Evolutionary conservation across 768 basidiomycete species (phyloP), one percentile per base, ranked within the genome.

Genomic region (Boletus tomentosulus): DNA sequence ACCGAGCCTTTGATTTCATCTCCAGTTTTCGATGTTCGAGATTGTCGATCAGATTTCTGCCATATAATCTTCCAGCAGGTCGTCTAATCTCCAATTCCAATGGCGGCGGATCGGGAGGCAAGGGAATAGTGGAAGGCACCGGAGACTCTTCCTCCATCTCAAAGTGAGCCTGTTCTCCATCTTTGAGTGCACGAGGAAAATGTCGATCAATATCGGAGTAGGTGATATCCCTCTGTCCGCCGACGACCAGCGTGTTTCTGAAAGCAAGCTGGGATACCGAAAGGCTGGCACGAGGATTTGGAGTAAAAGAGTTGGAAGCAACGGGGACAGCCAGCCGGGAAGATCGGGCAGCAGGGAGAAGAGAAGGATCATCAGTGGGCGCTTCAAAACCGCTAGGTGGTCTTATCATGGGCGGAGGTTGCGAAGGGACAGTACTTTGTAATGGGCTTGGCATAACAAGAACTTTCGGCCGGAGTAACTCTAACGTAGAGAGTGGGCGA

Each of bases 381-480:
- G 77, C 67, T 65, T 82, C 76, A 67, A 91, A 88, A 9, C 85
- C 86, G 46, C 81, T 81, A 45, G 76, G 73, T 31, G 75, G 61
- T 38, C 66, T 71, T 3, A 63, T 64, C 39, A 62, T 58, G 15
- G 75, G 55, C 42, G 73, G 66, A 16, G 75, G 58, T 22, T 71
- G 57, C 27, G 68, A 57, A 35, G 69, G 61, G 16, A 73, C 63
- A 16, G 70, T 62, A 48, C 76, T 72, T 61, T 94, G 89, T 35
- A 96, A 73, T 2, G 92, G 90, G 56, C 87, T 88, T 10, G 94
- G 94, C 94, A 97, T 96, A 57, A 97, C 84, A 43, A 97, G 84
- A n/a, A 93, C 79, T 68, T 93, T 93, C 1, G 94, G 94, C 22
- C 93, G 80, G 60, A 96, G 76, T 42, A 96, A 75, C 31, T 93